Conservation (phyloP, 345 rosid genomes). For the Excoecaria agallocha region DNA sequence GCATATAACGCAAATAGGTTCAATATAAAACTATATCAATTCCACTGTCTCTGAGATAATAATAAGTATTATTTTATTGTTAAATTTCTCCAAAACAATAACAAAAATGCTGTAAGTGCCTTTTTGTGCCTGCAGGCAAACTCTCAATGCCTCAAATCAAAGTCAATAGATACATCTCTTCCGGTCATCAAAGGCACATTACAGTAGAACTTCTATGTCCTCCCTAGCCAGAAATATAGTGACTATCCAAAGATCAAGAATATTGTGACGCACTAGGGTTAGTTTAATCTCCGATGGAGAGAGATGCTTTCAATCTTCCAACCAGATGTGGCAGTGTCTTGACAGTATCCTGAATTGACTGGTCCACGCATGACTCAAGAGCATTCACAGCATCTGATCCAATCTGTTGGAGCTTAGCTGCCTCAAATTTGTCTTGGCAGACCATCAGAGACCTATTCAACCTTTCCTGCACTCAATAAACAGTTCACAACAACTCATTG, state of each 20-base stretch:
- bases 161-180: no score
- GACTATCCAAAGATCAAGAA: not conserved
- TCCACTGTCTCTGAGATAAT: no score
- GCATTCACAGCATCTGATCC: conserved; percentile 44
- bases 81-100: not conserved
- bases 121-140: not conserved
- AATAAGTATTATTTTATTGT: not conserved
- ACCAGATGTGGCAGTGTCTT: conserved; percentile 69
- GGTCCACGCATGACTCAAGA: conserved; percentile 73
- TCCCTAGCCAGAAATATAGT: not conserved
- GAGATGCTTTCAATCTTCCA: conserved; percentile 47
- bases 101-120: not conserved
- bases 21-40: no score
- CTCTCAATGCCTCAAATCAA: not conserved
- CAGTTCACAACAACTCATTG: not conserved
- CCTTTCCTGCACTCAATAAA: conserved; percentile 56
- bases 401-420: conserved; percentile 60
- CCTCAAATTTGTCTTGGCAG: conserved; percentile 84
- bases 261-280: not conserved
- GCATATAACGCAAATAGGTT: no score
- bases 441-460: conserved; percentile 79
- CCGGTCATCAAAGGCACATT: no score
- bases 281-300: conserved; percentile 21
- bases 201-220: not conserved
- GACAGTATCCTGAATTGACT: conserved; percentile 61